Base-by-base conservation (phyloP, 352 stramenopile genomes). In the Phytopythium vexans region DNA sequence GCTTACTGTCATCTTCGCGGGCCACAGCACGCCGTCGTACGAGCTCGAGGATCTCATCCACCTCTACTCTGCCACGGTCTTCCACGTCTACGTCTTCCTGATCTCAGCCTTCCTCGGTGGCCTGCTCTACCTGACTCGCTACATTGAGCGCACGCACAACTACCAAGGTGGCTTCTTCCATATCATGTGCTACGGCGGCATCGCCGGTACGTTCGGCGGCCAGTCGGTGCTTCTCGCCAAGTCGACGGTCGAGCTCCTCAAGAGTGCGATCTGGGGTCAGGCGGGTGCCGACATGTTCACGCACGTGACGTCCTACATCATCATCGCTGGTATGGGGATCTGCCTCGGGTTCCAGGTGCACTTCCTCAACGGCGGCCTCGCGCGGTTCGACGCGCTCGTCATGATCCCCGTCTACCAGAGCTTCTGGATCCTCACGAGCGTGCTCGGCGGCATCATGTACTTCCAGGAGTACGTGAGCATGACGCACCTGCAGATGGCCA, bases 361-460 rank as follows among this genome's bases (percentile, higher is more conserved):
- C 54, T 95, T 96, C 56, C 70, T 97, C 49, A 97, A 97, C 54
- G 77, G 82, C 43, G 89, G 87, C 12, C 72, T 97, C 31, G 80
- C 80, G 33, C 85, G 86, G 45, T 97, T 96, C 54, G 87, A 97
- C 54, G 82, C 87, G 15, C 81, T 97, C 8, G 68, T 94, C 21
- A 81, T 97, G 7, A 83, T 97, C 36, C 89, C 89, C 16, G 82
- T 97, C 39, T 97, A 96, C 58, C 87, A 97, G 56, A 92, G 76
- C 60, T 97, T 96, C 51, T 96, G 86, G 76, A 97, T 95, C 53
- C 65, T 96, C 38, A 95, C 70, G 65, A 94, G 86, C 50, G 84
- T 96, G 40, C 67, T 95, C n/a, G 89, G 89, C 15, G 89, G 88
- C 11, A 89, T 96, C 64, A 90, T 96, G 70, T 97, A 96, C 68